Evolutionary conservation across 805 yeast genomes (phyloP), one percentile per base, ranked within the genome.

Genomic region (Lipomyces yamanashiensis): DNA sequence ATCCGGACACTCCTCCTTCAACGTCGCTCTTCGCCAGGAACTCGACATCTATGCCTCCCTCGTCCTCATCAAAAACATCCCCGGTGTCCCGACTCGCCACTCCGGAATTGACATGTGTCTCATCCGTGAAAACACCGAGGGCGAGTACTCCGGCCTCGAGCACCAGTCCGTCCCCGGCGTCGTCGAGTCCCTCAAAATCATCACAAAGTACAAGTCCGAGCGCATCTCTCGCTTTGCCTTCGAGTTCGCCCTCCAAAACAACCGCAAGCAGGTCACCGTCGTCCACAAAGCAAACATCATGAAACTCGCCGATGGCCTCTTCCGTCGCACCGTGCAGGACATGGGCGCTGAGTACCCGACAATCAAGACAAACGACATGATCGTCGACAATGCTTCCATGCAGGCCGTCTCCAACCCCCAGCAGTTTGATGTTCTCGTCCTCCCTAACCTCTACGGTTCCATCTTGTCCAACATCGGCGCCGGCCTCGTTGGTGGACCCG

Each of bases 111-210:
- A 92, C 81, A 85, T 93, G 75, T 97, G 92, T 47, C 84, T 95
- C 70, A 96, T 95, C 76, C 91, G 99, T 85, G 99, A 95, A 83
- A 95, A 95, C 87, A 93, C 99, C 70, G 98, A 95, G 81, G 99
- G 99, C 84, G 99, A 93, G 82, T 93, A 93, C 83, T 93, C 98
- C 58, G 98, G 98, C 74, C 84, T 95, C 74, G 99, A 93, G 84
- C 98, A 95, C 81, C 95, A 89, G 79, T 90, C 97, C 54, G 95
- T 90, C 73, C 96, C 96, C 70, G 98, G 97, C 80, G 97, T 93
- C 70, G 98, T 95, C 71, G 98, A 93, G 84, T 90, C 97, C 48
- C 70, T 71, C 74, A 93, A 95, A 83, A 90, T 95, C 79, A 89
- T 93, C 83, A 93, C 98, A 73, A 87, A 90, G 80, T 84, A 85